A percentile compares a stretch with the other conserved stretches of the same genome.
Evolutionary conservation across 805 yeast genomes (phyloP).

Genomic region (Starmerella scarabaei): DNA sequence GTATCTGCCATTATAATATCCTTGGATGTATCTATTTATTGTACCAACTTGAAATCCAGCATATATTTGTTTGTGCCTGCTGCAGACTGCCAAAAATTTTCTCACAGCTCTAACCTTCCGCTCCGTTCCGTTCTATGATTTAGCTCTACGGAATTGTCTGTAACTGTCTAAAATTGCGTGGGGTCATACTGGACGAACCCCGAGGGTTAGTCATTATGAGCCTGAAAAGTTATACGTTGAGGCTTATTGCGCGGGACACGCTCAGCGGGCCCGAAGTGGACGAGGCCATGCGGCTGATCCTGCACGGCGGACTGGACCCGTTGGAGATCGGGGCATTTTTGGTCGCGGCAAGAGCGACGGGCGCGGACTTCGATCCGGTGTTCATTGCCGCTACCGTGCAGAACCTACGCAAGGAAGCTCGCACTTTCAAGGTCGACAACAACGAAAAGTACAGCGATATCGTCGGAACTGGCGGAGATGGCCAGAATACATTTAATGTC

Average conservation of each 20-base stretch:
- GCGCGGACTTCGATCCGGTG: constrained; percentile 68
- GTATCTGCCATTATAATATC: too few species aligned
- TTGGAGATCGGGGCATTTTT: constrained; percentile 67
- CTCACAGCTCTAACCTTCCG: too few species aligned
- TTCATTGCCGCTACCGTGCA: constrained; percentile 77
- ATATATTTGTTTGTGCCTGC: too few species aligned
- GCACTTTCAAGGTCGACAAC: constrained; percentile 17
- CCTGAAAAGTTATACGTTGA: constrained; percentile 34
- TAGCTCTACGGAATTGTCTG: too few species aligned
- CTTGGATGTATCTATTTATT: too few species aligned
- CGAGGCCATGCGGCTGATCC: constrained; percentile 38
- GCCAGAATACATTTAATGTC: constrained; percentile 92
- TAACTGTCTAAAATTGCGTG: too few species aligned
- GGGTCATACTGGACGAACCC: too few species aligned
- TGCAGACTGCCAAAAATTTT: too few species aligned
- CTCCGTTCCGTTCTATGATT: too few species aligned
- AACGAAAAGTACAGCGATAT: constrained; percentile 58
- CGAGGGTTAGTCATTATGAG: constrained; percentile 32
- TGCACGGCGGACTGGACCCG: constrained; percentile 40
- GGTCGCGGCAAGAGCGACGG: constrained; percentile 58
- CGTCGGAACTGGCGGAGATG: constrained; percentile 99
- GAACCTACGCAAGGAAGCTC: constrained; percentile 46
- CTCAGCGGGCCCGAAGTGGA: constrained; percentile 54
- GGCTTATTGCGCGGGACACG: constrained; percentile 48
- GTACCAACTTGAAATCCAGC: too few species aligned